phyloP scores from a whole-genome alignment of 768 basidiomycete genomes.

The Termitomyces sp. region DNA sequence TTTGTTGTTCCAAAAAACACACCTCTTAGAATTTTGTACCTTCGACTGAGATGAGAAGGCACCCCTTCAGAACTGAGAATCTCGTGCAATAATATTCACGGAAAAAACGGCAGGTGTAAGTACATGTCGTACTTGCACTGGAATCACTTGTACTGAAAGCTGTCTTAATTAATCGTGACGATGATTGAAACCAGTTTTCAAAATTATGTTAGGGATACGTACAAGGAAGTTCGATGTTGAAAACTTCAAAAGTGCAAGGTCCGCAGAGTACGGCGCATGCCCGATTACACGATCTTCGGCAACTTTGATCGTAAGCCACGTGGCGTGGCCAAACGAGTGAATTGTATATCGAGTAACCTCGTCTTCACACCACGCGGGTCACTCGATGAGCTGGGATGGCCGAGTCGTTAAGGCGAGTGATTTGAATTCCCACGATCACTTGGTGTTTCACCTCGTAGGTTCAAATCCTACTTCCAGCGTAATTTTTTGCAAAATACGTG shows the following conservation, averaged over 20 bases:
- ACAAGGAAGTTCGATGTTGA: slow-evolving; percentile 49
- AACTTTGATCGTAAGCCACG: slow-evolving; percentile 41
- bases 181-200: too few relatives aligned
- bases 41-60: not conserved
- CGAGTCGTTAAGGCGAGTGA: slow-evolving; percentile 94
- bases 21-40: not conserved
- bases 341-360: too few relatives aligned
- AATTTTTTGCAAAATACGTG: slow-evolving; percentile 7
- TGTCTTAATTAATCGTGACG: too few relatives aligned
- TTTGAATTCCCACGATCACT: slow-evolving; percentile 77
- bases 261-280: slow-evolving; percentile 50
- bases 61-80: not conserved
- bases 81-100: not conserved
- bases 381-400: slow-evolving; percentile 70
- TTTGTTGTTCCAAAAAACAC: not conserved
- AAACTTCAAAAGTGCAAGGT: slow-evolving; percentile 41
- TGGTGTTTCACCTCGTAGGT: slow-evolving; percentile 87
- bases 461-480: slow-evolving; percentile 90
- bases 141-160: too few relatives aligned
- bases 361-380: too few relatives aligned
- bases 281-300: slow-evolving; percentile 45
- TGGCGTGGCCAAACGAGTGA: too few relatives aligned
- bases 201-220: too few relatives aligned
- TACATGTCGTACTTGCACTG: not conserved
- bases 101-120: not conserved